Conservation (phyloP, 768 basidiomycete genomes). For the Macrolepiota dolichaula region DNA sequence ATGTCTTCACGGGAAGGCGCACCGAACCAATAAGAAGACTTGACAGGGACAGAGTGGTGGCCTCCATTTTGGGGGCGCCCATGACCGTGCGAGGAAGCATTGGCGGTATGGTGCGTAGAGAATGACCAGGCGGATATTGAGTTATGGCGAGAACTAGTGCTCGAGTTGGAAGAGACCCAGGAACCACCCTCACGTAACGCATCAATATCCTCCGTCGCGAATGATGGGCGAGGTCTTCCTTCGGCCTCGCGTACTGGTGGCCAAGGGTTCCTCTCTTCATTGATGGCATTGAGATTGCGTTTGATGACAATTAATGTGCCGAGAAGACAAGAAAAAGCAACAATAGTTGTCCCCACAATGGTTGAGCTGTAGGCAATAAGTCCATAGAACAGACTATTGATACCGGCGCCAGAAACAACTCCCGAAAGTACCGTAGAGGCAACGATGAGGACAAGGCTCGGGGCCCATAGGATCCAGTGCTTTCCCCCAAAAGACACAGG, state of each 20-base stretch:
- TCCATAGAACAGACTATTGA: conserved; percentile 57
- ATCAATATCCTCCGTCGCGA: conserved; percentile 70
- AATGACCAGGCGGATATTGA: conserved; percentile 73
- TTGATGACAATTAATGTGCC: conserved; percentile 63
- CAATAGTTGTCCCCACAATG: conserved; percentile 47
- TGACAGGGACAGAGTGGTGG: conserved; percentile 43
- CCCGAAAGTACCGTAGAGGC: conserved; percentile 60
- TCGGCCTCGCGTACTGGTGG: conserved; percentile 51
- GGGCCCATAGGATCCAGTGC: conserved; percentile 75
- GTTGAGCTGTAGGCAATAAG: conserved; percentile 54
- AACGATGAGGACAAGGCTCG: conserved; percentile 49
- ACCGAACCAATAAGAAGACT: conserved; percentile 65
- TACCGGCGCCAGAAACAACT: conserved; percentile 50
- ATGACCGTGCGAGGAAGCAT: conserved; percentile 31
- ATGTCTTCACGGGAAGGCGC: conserved; percentile 41
- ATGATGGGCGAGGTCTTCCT: conserved; percentile 57
- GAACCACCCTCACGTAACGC: conserved; percentile 72
- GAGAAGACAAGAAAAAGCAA: conserved; percentile 56
- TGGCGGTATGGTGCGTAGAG: conserved; percentile 56
- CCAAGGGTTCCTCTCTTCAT: conserved; percentile 55
- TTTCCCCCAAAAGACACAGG: conserved; percentile 66
- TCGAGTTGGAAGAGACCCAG: conserved; percentile 73
- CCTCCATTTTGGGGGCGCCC: conserved; percentile 31
- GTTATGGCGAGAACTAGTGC: conserved; percentile 47
- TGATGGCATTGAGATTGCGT: conserved; percentile 55